These are phyloP conservation scores for Hypoxylon sp. DNA, from an alignment of 2,329 filamentous ascomycete species.

Conservation along the genomic window DNA sequence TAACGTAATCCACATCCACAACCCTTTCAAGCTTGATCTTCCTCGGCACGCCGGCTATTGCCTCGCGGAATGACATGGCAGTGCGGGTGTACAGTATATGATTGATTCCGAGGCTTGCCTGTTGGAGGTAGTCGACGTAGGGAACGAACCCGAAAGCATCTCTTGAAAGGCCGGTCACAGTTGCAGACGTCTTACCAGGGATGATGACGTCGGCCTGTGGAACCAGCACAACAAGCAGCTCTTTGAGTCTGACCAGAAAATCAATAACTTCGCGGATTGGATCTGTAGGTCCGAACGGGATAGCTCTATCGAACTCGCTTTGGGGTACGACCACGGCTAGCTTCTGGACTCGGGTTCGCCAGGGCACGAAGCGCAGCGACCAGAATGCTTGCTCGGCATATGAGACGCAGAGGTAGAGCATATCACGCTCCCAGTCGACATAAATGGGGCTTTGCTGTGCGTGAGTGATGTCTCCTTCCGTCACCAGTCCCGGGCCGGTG, in stretches of 20 bases:
- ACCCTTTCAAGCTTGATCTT: slow-evolving; percentile 38
- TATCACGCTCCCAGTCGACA: slow-evolving; percentile 40
- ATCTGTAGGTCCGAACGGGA: slow-evolving; percentile 39
- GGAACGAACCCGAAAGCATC: slow-evolving; percentile 43
- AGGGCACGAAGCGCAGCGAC: slow-evolving; percentile 36
- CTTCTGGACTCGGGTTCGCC: slow-evolving; percentile 48
- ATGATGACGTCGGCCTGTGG: slow-evolving; percentile 10
- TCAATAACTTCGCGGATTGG: slow-evolving; percentile 43
- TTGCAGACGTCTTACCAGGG: not conserved
- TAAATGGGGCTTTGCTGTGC: slow-evolving; percentile 24
- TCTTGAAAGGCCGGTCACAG: slow-evolving; percentile 13
- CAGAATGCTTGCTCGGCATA: slow-evolving; percentile 46
- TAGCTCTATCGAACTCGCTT: slow-evolving; percentile 37
- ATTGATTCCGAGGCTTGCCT: slow-evolving; percentile 32
- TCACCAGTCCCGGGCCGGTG: not conserved
- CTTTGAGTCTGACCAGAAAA: slow-evolving; percentile 28
- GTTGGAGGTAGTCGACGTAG: slow-evolving; percentile 43
- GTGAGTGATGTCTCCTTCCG: not conserved
- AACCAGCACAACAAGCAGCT: slow-evolving; percentile 41
- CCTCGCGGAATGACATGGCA: slow-evolving; percentile 40
- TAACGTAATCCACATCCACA: slow-evolving; percentile 41
- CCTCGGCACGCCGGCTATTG: slow-evolving; percentile 16
- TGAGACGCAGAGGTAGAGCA: slow-evolving; percentile 44
- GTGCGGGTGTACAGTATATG: slow-evolving; percentile 41
- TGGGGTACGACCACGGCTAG: slow-evolving; percentile 45